These are phyloP conservation scores for Pseudonectria foliicola DNA, from an alignment of 2,329 filamentous ascomycete genomes.

Conservation along the genomic window DNA sequence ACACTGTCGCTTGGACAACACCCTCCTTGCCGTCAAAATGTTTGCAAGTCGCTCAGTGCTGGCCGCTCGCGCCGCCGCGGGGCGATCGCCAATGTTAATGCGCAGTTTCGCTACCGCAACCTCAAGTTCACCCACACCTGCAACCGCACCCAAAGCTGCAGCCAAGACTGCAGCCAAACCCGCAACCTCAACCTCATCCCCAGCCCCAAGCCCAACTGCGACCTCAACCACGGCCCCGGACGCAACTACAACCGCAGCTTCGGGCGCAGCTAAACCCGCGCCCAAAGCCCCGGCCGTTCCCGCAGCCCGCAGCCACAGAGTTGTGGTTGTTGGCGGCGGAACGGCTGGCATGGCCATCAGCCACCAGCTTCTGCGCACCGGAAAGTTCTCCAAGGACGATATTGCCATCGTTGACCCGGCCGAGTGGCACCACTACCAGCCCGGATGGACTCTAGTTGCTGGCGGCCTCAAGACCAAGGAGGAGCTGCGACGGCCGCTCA, in stretches of 20 bases:
- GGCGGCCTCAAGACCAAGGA: slow-evolving; percentile 58
- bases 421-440: slow-evolving; percentile 59
- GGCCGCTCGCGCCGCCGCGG: slow-evolving; percentile 5
- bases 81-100: background rate
- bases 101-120: slow-evolving; percentile 5
- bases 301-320: slow-evolving; percentile 42
- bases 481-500: slow-evolving; percentile 45
- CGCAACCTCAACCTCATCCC: too few species aligned
- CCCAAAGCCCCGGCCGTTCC: too few species aligned
- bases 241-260: background rate
- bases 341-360: slow-evolving; percentile 58
- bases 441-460: slow-evolving; percentile 63
- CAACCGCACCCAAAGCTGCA: too few species aligned
- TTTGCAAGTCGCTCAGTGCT: slow-evolving; percentile 12
- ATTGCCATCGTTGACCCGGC: slow-evolving; percentile 60
- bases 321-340: slow-evolving; percentile 62
- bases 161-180: too few species aligned
- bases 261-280: background rate
- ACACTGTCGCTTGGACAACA: too few species aligned
- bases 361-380: slow-evolving; percentile 57
- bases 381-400: slow-evolving; percentile 49
- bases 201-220: too few species aligned
- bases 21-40: slow-evolving; percentile 10
- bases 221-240: too few species aligned
- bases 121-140: background rate